phyloP scores from a whole-genome alignment of 495 filamentous ascomycete genomes.

The Tetracladium setigerum region DNA sequence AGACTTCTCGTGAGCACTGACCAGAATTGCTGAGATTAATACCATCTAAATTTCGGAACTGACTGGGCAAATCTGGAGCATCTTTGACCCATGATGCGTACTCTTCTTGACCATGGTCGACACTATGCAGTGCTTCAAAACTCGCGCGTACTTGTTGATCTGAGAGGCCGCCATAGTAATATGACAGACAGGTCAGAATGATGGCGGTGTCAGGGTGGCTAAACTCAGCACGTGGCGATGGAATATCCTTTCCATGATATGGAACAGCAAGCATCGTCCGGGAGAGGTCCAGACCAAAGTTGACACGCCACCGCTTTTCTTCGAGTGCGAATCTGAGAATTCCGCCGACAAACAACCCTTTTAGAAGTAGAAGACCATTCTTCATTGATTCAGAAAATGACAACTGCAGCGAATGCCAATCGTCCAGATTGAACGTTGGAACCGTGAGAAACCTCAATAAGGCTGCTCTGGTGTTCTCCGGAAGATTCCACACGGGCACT shows the following conservation, averaged over 20 bases:
- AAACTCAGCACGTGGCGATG: conserved; percentile 58
- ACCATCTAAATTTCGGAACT: conserved; percentile 40
- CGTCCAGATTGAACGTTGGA: too few relatives aligned
- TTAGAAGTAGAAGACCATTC: conserved; percentile 43
- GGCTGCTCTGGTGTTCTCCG: conserved; percentile 24
- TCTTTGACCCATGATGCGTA: conserved; percentile 46
- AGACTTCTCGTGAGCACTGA: conserved; percentile 34
- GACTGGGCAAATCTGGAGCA: conserved; percentile 25
- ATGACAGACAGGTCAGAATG: conserved; percentile 57
- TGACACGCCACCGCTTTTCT: conserved; percentile 58
- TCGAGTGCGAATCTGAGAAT: conserved; percentile 47
- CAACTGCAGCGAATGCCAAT: conserved; percentile 25
- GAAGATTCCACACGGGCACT: conserved; percentile 34
- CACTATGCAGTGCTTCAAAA: conserved; percentile 42
- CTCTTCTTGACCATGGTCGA: conserved; percentile 46
- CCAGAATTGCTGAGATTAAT: conserved; percentile 52
- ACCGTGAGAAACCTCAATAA: conserved; percentile 38
- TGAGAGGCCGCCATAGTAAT: conserved; percentile 58
- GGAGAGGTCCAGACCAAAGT: conserved; percentile 51
- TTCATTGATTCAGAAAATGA: too few relatives aligned
- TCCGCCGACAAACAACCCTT: conserved; percentile 51
- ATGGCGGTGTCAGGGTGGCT: conserved; percentile 67
- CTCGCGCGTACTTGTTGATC: conserved; percentile 41
- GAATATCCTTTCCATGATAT: conserved; percentile 62
- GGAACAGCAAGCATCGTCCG: conserved; percentile 59